These are phyloP conservation scores for Styphnolobium japonicum DNA, from an alignment of 306 rosid species.

Conservation along the genomic window DNA sequence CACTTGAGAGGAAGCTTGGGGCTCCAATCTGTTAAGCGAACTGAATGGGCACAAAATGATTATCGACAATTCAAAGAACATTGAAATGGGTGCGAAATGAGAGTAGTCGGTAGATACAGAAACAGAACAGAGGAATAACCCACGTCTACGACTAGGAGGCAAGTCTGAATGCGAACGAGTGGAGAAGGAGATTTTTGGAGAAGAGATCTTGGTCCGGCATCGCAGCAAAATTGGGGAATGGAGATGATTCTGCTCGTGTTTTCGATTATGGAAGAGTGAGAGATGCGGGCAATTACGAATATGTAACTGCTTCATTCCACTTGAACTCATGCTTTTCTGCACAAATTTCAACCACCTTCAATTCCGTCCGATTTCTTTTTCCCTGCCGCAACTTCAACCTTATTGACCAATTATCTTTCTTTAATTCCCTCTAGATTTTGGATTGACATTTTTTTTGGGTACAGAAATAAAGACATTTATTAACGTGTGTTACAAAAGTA, in stretches of 20 bases:
- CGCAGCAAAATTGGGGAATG: neutral
- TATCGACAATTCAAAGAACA: neutral
- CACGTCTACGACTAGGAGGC: constrained; percentile 18
- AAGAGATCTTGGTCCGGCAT: neutral
- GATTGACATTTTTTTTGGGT: no score
- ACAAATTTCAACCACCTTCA: neutral
- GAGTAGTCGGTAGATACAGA: neutral
- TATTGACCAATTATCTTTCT: no score
- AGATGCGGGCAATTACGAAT: neutral
- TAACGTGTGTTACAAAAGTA: no score
- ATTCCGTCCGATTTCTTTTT: no score
- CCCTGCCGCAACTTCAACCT: no score
- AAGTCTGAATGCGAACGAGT: neutral
- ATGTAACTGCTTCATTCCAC: neutral
- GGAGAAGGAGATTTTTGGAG: constrained; percentile 18
- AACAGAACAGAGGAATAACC: neutral
- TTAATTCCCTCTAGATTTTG: no score
- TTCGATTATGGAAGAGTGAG: neutral
- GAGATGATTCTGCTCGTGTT: no score
- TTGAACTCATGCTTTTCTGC: neutral
- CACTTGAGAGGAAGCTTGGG: constrained; percentile 34
- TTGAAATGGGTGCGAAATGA: neutral
- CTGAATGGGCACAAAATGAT: neutral
- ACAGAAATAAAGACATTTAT: no score
- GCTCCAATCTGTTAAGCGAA: constrained; percentile 19